Conservation (phyloP, 768 basidiomycete genomes). For the Ramaria sp. region DNA sequence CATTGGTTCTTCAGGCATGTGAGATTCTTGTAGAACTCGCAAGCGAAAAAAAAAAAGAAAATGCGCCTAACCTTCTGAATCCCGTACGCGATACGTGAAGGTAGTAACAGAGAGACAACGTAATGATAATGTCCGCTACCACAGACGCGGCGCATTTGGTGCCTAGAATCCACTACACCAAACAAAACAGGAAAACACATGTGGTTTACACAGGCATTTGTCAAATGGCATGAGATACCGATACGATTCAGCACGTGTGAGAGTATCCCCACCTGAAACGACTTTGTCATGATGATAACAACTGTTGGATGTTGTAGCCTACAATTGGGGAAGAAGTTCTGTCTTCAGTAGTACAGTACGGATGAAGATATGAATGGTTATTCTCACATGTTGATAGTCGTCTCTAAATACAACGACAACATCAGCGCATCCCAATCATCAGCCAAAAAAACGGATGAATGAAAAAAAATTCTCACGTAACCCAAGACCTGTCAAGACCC, state of each 20-base stretch:
- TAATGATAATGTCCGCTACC: background rate
- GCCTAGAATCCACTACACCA: background rate
- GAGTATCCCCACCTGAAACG: background rate
- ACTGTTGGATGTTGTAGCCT: background rate
- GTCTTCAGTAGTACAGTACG: background rate
- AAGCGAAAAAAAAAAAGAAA: background rate
- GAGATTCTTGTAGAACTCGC: background rate
- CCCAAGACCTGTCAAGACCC: too few species aligned
- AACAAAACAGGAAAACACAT: too few species aligned
- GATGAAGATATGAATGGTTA: background rate
- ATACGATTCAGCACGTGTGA: too few species aligned
- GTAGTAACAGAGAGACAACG: background rate
- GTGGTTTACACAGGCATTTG: too few species aligned
- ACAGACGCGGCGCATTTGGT: background rate
- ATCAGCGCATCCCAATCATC: too few species aligned
- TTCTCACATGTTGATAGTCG: background rate
- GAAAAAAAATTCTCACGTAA: too few species aligned
- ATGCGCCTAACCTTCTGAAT: background rate
- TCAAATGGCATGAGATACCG: too few species aligned
- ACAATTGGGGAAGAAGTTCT: background rate
- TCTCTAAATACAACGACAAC: too few species aligned
- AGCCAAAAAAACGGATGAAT: too few species aligned
- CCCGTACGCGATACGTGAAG: background rate
- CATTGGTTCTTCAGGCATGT: conserved; percentile 32
- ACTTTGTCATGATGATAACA: background rate